A percentile compares a stretch with the other conserved stretches of the same genome.
Evolutionary conservation across 352 stramenopile species (phyloP).

Genomic region (Phytophthora quininea): DNA sequence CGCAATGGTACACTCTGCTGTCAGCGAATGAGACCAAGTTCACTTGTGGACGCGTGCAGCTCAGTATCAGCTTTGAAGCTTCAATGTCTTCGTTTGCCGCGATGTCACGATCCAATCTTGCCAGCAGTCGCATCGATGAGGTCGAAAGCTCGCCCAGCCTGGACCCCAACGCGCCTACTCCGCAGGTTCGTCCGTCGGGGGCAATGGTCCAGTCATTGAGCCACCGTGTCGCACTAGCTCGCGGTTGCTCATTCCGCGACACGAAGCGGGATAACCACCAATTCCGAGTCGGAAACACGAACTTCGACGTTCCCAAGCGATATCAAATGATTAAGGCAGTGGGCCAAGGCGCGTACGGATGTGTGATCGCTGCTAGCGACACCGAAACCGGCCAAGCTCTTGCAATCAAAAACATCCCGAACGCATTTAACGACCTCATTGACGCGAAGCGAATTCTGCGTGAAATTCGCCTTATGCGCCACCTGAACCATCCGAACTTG

Average conservation of each 20-base stretch:
- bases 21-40: constrained; percentile 86
- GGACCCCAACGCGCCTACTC: constrained; percentile 59
- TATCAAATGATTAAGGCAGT: constrained; percentile 92
- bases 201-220: constrained; percentile 55
- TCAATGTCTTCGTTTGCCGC: constrained; percentile 43
- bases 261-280: constrained; percentile 87
- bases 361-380: constrained; percentile 90
- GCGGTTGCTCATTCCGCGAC: constrained; percentile 85
- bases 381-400: constrained; percentile 89
- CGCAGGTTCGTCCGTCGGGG: constrained; percentile 49
- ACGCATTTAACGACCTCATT: constrained; percentile 91
- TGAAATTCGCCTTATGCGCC: constrained; percentile 89
- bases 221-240: constrained; percentile 63
- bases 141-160: constrained; percentile 48
- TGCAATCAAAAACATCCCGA: constrained; percentile 97
- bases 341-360: constrained; percentile 92
- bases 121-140: constrained; percentile 17
- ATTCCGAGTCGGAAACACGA: constrained; percentile 88
- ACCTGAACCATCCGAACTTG: constrained; percentile 85
- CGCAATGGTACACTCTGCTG: constrained; percentile 88
- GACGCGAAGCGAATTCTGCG: constrained; percentile 89
- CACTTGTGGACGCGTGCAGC: constrained; percentile 82
- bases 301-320: constrained; percentile 82
- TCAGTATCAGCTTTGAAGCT: constrained; percentile 87
- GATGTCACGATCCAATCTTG: constrained; percentile 34